phyloP scores from a whole-genome alignment of 441 rosid species.

The Populus hybrid region DNA sequence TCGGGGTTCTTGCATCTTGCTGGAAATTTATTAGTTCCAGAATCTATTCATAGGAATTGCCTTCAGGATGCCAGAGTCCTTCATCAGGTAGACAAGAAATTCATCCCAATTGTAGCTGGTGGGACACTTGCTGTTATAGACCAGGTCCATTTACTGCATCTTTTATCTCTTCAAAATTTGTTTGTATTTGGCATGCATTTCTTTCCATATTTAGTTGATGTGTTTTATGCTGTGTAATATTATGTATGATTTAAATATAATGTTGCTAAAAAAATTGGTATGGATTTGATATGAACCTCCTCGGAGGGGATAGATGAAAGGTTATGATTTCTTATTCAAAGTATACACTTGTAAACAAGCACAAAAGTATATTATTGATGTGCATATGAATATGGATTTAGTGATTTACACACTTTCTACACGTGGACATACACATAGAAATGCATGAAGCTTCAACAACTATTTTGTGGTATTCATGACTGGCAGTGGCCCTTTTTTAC shows the following conservation, averaged over 20 bases:
- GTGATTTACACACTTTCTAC: neutral
- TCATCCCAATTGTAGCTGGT: constrained; percentile 78
- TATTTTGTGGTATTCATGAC: constrained; percentile 20
- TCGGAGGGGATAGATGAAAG: neutral
- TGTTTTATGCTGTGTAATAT: neutral
- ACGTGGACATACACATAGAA: neutral
- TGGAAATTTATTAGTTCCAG: constrained; percentile 68
- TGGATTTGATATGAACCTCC: neutral
- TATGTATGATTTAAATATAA: neutral
- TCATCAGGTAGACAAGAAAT: constrained; percentile 88
- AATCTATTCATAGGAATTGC: constrained; percentile 54
- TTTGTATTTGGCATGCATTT: constrained; percentile 11
- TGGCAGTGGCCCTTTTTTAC: constrained; percentile 25
- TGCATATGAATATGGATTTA: neutral
- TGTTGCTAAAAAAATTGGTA: neutral
- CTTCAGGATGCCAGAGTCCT: constrained; percentile 76
- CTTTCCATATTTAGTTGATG: neutral
- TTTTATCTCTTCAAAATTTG: neutral
- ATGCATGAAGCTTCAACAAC: constrained; percentile 1
- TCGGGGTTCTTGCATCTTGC: constrained; percentile 68
- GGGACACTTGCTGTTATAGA: constrained; percentile 85
- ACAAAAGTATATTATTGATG: neutral
- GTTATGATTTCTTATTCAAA: neutral
- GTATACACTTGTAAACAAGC: neutral
- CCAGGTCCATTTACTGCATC: constrained; percentile 54